Evolutionary conservation across 2,329 filamentous ascomycete genomes (phyloP).

Genomic region (Venturia nashicola): DNA sequence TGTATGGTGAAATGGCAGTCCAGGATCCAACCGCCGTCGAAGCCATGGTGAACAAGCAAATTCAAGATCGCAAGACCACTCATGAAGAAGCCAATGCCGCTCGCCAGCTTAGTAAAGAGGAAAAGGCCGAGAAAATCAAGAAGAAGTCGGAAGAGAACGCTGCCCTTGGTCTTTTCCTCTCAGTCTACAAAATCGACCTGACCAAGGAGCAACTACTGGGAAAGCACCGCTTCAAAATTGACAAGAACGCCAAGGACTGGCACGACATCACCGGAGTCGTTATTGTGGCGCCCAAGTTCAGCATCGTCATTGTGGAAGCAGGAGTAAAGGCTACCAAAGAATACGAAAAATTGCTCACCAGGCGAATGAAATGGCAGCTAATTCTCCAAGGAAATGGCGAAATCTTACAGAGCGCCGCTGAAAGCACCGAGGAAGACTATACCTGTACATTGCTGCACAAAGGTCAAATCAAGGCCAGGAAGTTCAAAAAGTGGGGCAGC

Average conservation of each 20-base stretch:
- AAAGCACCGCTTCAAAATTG: conserved; percentile 86
- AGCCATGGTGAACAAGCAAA: conserved; percentile 83
- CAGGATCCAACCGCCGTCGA: conserved; percentile 97
- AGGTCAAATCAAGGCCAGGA: conserved; percentile 68
- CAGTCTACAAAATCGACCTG: conserved; percentile 66
- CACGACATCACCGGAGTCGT: conserved; percentile 78
- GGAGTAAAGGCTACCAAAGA: conserved; percentile 78
- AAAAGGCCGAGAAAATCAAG: conserved; percentile 72
- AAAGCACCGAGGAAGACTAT: conserved; percentile 62
- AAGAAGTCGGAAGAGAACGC: conserved; percentile 79
- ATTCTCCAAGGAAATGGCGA: conserved; percentile 57
- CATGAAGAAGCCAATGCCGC: conserved; percentile 73
- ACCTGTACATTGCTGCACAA: conserved; percentile 80
- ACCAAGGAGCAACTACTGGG: conserved; percentile 67
- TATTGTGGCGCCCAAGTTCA: conserved; percentile 80
- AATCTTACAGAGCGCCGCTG: conserved; percentile 11
- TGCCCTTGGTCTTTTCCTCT: conserved; percentile 68
- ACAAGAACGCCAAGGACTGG: conserved; percentile 75
- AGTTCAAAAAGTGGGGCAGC: conserved; percentile 78
- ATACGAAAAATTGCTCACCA: conserved; percentile 88
- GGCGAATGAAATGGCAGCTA: conserved; percentile 91
- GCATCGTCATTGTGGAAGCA: conserved; percentile 82
- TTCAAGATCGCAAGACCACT: conserved; percentile 68
- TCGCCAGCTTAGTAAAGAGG: conserved; percentile 77
- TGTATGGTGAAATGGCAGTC: conserved; percentile 81